Evolutionary conservation across 257 asterid species (phyloP).

Genomic region (Capsicum rhomboideum): DNA sequence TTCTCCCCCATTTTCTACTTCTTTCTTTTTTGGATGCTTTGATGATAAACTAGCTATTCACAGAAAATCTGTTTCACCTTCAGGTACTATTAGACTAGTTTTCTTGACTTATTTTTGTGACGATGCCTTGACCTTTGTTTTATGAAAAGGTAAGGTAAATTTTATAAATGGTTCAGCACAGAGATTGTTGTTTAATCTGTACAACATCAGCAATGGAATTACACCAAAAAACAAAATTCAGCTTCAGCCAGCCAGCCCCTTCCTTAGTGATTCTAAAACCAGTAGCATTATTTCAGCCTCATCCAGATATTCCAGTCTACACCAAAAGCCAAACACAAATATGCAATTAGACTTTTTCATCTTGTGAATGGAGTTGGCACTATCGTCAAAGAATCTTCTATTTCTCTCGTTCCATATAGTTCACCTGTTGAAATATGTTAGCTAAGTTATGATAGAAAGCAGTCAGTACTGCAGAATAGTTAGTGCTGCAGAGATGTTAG

Average conservation of each 20-base stretch:
- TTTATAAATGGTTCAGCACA: neutral
- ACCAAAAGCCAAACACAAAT: neutral
- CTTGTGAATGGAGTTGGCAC: neutral
- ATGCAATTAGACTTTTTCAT: neutral
- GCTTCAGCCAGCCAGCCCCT: neutral
- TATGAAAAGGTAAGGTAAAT: neutral
- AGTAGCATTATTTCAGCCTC: too few species aligned
- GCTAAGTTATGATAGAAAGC: too few species aligned
- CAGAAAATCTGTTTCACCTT: conserved; percentile 80
- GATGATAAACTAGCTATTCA: conserved; percentile 92
- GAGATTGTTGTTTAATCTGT: too few species aligned
- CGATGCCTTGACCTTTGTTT: neutral
- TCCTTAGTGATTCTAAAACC: too few species aligned
- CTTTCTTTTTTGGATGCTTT: conserved; percentile 27
- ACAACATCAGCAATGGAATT: too few species aligned
- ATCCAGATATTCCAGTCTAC: neutral
- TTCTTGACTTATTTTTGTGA: neutral
- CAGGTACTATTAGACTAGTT: conserved; percentile 45
- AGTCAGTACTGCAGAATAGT: too few species aligned
- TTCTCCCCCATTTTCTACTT: neutral
- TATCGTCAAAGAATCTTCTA: neutral
- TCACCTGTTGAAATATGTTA: neutral
- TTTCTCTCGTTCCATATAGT: neutral
- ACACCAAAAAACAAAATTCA: neutral
- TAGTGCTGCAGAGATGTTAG: too few species aligned